A percentile compares a stretch with the other conserved stretches of the same genome.
These are phyloP conservation scores for Phytophthora fragariaefolia DNA, from an alignment of 352 stramenopile species.

Conservation along the genomic window DNA sequence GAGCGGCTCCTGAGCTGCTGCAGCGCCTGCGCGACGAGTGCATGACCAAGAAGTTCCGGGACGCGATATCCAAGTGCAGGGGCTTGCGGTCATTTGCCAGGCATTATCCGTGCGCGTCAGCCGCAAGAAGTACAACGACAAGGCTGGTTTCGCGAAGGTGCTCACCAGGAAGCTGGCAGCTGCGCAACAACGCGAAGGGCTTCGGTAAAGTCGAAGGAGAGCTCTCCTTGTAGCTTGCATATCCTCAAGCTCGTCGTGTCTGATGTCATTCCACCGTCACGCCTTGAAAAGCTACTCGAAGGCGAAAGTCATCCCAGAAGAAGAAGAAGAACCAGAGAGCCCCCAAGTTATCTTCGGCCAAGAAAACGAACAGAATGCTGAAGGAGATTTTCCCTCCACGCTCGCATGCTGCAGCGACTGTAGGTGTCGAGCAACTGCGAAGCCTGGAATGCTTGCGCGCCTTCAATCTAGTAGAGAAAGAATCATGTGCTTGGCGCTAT, in stretches of 20 bases:
- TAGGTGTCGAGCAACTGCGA: not conserved
- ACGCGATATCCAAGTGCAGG: conserved; percentile 1
- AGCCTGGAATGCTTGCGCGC: not conserved
- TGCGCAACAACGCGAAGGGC: not conserved
- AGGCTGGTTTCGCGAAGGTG: not conserved
- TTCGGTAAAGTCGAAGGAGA: not conserved
- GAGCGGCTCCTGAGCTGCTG: conserved; percentile 1
- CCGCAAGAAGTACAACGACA: conserved; percentile 7
- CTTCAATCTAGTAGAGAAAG: not conserved
- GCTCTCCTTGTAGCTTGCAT: not conserved
- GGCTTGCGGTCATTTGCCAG: not conserved
- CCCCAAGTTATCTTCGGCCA: not conserved
- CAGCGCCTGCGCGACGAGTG: conserved; percentile 36
- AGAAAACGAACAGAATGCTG: not conserved
- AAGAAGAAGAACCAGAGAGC: not conserved
- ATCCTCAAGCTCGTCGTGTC: not conserved
- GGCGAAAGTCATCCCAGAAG: conserved; percentile 4
- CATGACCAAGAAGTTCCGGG: not conserved
- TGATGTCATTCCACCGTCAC: not conserved
- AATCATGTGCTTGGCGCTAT: too few species aligned
- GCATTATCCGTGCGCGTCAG: not conserved
- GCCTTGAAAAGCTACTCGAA: not conserved
- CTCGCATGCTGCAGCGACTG: not conserved
- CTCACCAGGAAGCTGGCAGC: conserved; percentile 1
- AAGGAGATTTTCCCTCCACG: not conserved